Evolutionary conservation across 2,329 filamentous ascomycete species (phyloP), one percentile per base, ranked within the genome.

Genomic region (Elsinoe necatrix): DNA sequence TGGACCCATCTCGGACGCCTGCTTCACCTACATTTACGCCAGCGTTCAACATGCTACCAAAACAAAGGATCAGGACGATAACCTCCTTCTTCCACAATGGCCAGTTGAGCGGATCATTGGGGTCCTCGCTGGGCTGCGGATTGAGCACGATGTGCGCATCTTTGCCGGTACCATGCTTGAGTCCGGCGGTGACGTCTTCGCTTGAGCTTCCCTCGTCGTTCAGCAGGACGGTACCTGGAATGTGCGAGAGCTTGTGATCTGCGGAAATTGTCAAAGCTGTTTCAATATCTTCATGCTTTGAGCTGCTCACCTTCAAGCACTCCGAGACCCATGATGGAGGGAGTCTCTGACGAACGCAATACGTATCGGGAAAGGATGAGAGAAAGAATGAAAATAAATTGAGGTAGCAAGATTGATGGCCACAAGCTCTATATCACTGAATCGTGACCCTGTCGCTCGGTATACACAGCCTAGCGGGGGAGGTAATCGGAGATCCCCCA

Each of bases 31-130:
- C 68, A 47, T 72, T 65, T 35, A 66, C 67, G 54, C 72, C 69
- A 37, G 73, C 67, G 48, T 70, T 63, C 9, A 73, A 57, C 58
- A 72, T 71, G 2, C 58, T 56, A 5, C 60, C 60, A 4, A 61
- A 29, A 20, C 56, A 58, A 1, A 61, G 50, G 18, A 60, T 59
- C 42, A 55, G 35, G 35, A 61, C 54, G 35, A 62, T 58, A 20
- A 69, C 52, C 60, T 73, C 69, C 57, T 73, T 73, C 57, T 70
- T 71, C 68, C 63, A 69, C 20, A 57, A 61, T 58, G 63, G 62
- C 65, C 65, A 66, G 61, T 65, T 64, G 57, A 67, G 55, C 20
- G 66, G 68, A 55, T 67, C 66, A 55, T 67, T 66, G 2, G 66
- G 66, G 39, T 65, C 63, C 34, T 68, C 68, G 23, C 65, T 63